Evolutionary conservation across 768 basidiomycete genomes (phyloP).

Genomic region (Pulveroboletus sp.): DNA sequence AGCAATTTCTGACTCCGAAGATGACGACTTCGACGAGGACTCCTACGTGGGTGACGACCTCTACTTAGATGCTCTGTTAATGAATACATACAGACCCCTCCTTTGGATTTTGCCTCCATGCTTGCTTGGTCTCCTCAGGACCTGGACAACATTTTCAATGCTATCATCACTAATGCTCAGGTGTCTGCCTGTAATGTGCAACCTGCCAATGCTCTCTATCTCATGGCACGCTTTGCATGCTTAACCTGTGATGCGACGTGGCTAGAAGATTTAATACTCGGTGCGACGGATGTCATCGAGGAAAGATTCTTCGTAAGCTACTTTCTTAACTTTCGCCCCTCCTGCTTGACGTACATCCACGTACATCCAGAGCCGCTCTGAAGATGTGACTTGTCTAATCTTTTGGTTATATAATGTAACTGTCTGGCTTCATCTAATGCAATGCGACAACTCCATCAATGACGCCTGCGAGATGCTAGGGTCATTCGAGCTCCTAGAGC

Average conservation of each 20-base stretch:
- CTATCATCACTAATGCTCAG: conserved; percentile 72
- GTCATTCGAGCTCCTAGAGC: conserved; percentile 81
- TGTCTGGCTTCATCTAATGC: conserved; percentile 85
- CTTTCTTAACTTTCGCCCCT: conserved; percentile 1
- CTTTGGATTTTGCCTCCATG: conserved; percentile 77
- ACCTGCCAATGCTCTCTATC: conserved; percentile 88
- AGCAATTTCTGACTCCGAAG: conserved; percentile 43
- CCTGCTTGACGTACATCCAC: conserved; percentile 31
- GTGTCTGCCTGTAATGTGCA: conserved; percentile 70
- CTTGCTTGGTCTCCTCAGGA: conserved; percentile 86
- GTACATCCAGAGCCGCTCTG: conserved; percentile 60
- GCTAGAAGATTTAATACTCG: conserved; percentile 89
- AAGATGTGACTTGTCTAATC: conserved; percentile 79
- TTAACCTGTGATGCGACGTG: conserved; percentile 85
- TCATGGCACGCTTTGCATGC: conserved; percentile 90
- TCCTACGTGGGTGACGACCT: conserved; percentile 39
- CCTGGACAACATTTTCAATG: conserved; percentile 73
- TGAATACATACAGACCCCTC: conserved; percentile 52
- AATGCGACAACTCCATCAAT: conserved; percentile 75
- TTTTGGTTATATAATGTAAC: conserved; percentile 96
- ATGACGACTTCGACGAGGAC: conserved; percentile 45
- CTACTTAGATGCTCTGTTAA: conserved; percentile 2
- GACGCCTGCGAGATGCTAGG: conserved; percentile 80
- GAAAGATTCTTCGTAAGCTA: conserved; percentile 82
- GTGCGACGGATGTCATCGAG: conserved; percentile 89